phyloP scores from a whole-genome alignment of 352 stramenopile genomes.

The Pythium sukuiense region DNA sequence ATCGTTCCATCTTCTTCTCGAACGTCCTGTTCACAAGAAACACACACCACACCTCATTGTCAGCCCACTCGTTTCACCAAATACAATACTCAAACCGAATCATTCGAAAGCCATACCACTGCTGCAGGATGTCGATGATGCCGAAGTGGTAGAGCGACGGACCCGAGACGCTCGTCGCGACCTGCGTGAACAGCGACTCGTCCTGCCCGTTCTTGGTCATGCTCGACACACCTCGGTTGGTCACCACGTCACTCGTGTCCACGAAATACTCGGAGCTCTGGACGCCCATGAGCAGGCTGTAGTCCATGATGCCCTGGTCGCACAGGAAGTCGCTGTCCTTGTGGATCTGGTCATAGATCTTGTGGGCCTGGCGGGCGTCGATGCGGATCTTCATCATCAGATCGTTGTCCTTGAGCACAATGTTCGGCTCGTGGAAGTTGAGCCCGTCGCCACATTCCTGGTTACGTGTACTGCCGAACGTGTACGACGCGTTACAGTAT shows the following conservation, averaged over 20 bases:
- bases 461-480: conserved; percentile 83
- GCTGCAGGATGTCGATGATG: conserved; percentile 92
- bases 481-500: conserved; percentile 88
- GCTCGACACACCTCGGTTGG: conserved; percentile 24
- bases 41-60: conserved; percentile 2
- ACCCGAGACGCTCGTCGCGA: conserved; percentile 82
- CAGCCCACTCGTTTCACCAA: background rate
- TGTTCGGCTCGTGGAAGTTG: conserved; percentile 89
- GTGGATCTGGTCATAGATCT: conserved; percentile 88
- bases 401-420: conserved; percentile 89
- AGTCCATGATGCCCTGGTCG: conserved; percentile 92
- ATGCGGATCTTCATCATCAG: conserved; percentile 90
- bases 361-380: conserved; percentile 66
- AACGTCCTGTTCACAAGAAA: conserved; percentile 55
- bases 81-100: conserved; percentile 1
- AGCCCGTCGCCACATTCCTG: conserved; percentile 83
- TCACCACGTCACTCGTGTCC: conserved; percentile 68
- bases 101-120: conserved; percentile 57
- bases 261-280: conserved; percentile 90
- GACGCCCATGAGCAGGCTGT: conserved; percentile 90
- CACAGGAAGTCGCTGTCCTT: conserved; percentile 89
- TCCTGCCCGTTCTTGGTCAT: conserved; percentile 39
- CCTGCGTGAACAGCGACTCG: conserved; percentile 77
- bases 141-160: conserved; percentile 90
- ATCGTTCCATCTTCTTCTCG: conserved; percentile 90